Evolutionary conservation across 2,329 filamentous ascomycete genomes (phyloP).

Genomic region (Fusarium keratoplasticum): DNA sequence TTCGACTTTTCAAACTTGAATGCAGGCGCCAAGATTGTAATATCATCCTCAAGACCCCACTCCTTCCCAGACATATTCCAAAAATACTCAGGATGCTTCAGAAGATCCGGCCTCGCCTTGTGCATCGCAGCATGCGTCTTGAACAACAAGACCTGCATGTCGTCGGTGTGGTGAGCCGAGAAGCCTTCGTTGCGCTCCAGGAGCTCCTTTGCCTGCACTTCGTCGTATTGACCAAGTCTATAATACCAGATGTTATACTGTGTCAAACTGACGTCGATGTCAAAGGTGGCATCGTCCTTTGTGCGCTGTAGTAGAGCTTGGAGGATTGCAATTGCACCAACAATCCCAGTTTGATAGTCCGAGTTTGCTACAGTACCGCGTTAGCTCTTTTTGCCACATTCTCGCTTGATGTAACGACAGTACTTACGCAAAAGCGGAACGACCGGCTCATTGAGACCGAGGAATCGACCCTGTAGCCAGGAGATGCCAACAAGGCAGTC

Average conservation of each 20-base stretch:
- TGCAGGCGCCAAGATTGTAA: neutral
- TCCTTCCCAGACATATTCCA: neutral
- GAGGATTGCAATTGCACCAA: neutral
- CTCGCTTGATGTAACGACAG: too few relatives aligned
- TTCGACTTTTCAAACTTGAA: neutral
- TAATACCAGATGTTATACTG: neutral
- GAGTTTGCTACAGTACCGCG: neutral
- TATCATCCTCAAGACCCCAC: neutral
- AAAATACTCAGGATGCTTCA: neutral
- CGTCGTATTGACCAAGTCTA: neutral
- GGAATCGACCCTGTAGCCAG: neutral
- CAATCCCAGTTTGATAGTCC: neutral
- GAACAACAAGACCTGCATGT: neutral
- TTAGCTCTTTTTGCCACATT: neutral
- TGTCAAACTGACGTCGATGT: neutral
- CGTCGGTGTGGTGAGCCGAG: neutral
- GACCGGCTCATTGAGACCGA: neutral
- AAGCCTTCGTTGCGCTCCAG: neutral
- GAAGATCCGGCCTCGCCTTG: neutral
- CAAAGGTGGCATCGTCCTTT: neutral
- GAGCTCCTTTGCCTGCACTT: neutral
- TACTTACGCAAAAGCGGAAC: neutral
- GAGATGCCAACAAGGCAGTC: neutral
- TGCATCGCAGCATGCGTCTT: neutral
- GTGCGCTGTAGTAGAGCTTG: neutral